Percentiles rank a stretch among this genome's conserved stretches.
Evolutionary conservation across 228 moss, liverwort and hornwort genomes (phyloP).

Genomic region (Sphagnum fallax): DNA sequence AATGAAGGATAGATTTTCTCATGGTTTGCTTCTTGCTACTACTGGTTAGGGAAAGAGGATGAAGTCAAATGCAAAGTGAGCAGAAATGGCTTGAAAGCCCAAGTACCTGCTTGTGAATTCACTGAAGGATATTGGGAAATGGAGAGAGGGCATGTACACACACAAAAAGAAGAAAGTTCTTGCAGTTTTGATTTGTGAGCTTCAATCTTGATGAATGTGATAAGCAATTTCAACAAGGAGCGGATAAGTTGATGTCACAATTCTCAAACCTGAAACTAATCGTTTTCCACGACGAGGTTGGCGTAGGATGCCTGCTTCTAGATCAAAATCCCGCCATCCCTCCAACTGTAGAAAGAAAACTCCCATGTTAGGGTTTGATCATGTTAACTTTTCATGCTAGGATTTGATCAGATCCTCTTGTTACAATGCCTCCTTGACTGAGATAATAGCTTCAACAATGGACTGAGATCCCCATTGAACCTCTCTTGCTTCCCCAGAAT

Average conservation of each 20-base stretch:
- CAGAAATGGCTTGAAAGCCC: not conserved
- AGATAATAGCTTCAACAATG: not conserved
- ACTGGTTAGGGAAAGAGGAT: too few species aligned
- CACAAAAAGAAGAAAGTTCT: not conserved
- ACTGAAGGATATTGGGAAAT: not conserved
- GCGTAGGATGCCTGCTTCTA: constrained; percentile 56
- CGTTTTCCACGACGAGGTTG: constrained; percentile 37
- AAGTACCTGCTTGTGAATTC: not conserved
- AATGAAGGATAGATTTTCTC: too few species aligned
- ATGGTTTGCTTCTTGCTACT: too few species aligned
- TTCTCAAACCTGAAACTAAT: constrained; percentile 8
- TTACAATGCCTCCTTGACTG: constrained; percentile 3
- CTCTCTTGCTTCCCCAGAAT: too few species aligned
- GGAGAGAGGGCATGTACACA: not conserved
- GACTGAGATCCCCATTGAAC: too few species aligned
- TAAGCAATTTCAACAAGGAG: not conserved
- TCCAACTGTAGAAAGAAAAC: constrained; percentile 10
- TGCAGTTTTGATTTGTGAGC: not conserved
- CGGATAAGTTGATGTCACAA: not conserved
- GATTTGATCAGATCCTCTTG: constrained; percentile 6
- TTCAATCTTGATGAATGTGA: not conserved
- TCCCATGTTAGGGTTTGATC: too few species aligned
- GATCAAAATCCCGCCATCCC: constrained; percentile 36
- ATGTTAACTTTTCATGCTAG: not conserved
- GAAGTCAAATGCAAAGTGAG: too few species aligned